Base-by-base conservation (phyloP, 2,329 filamentous ascomycete genomes). In the Aureobasidium vineae region DNA sequence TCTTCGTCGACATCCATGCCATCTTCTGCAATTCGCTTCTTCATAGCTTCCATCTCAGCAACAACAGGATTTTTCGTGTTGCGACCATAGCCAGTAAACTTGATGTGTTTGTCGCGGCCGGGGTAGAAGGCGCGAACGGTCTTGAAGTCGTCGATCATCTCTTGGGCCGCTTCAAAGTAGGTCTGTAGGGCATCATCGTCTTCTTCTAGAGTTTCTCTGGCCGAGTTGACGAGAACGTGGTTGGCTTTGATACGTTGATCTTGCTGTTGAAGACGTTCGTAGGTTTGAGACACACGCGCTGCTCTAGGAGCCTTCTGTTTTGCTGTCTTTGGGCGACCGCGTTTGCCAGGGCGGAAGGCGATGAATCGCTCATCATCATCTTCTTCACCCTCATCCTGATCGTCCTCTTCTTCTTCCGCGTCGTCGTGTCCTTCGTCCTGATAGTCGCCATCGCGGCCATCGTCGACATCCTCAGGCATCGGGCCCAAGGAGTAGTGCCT, bases 121-220 rank as follows among this genome's bases (percentile, higher is more conserved):
- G 84, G 83, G 72, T 85, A 89, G 74, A 89, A 87, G 3, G 82
- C 77, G 59, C 84, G 81, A 68, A 86, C 86, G 11, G 81, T 82
- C 8, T 83, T 80, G 71, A 88, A 89, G 66, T 87, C 85, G 63
- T 85, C 82, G 49, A 87, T 77, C 66, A 89, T 78, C 66, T 82
- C 81, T 68, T 83, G 80, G 0, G 85, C 85, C 68, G 84, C 84
- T 57, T 86, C 83, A 16, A 88, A 78, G 80, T 85, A 88, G 59
- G 85, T 81, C 45, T 82, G 79, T 7, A 80, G 79, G 3, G 82
- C 81, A 47, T 80, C 78, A 28, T 79, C 74, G 33, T 85, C 79
- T 26, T 76, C 74, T 68, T 84, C 80, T 67, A 85, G 78, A 19
- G 72, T 77, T 28, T 80, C 77, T 11, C 82, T 74, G 66, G 86